Evolutionary conservation across 768 basidiomycete genomes (phyloP), one percentile per base, ranked within the genome.

Genomic region (Pleurotus citrinopileatus): DNA sequence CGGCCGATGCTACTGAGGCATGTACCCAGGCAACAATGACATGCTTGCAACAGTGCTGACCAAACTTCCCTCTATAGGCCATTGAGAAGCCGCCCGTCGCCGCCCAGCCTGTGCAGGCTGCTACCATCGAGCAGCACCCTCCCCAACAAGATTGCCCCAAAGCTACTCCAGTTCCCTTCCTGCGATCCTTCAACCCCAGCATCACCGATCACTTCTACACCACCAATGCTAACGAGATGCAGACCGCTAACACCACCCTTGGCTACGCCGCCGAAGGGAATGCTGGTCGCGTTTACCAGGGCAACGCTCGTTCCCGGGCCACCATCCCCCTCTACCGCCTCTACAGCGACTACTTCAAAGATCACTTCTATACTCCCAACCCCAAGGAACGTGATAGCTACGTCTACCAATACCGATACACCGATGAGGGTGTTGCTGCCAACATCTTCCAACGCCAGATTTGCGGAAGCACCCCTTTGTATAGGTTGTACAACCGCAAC

Each of bases 311-410:
- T n/a, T n/a, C 43, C 32, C 9, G n/a, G 32, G 17, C 29, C 22
- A 58, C 48, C 26, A 34, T 53, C 28, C 52, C 57, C 9, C 23
- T 60, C 22, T 58, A 52, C 53, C 59, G 57, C 38, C 26, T 58
- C 38, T 60, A 48, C 23, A 60, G 54, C 42, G 38, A 15, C 19
- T 37, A 51, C 20, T 51, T 22, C 29, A 44, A 51, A 23, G 56
- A 58, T 52, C 53, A 58, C 50, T 58, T 59, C 29, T 60, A 59
- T 37, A 60, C 59, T 32, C 52, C 43, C 17, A 57, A 55, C 29
- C 38, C 38, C 17, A 20, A 34, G 27, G 58, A 59, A 46, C 32
- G 43, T 22, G n/a, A 45, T 9, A 53, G 22, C 22, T 40, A 42
- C 26, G 38, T 54, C 44, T 22, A 22, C 28, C 28, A 25, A 5